Evolutionary conservation across 352 stramenopile species (phyloP), one percentile per base, ranked within the genome.

Genomic region (Phytophthora brassicae): DNA sequence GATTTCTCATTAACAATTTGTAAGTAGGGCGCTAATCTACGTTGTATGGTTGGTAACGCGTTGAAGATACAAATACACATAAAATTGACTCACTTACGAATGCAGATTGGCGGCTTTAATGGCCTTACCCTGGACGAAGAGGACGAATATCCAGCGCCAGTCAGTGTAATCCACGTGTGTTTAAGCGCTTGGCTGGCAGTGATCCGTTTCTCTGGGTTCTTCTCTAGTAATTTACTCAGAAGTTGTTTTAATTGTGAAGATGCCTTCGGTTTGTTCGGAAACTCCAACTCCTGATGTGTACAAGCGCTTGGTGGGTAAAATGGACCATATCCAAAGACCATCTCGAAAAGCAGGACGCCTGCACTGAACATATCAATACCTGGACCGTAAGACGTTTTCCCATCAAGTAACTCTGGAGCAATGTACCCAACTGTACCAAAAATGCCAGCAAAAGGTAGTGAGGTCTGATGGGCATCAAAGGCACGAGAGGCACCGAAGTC

Each of bases 401-500:
- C 75, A n/a, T 86, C 64, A 11, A 91, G 69, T 2, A 91, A 56
- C 38, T 91, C 81, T 0, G 81, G 81, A 5, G 81, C 80, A 35
- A 91, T 89, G 45, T 91, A 91, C 9, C 81, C 81, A 2, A 80
- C 73, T 4, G 81, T 91, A 31, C 81, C 81, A 51, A 89, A 91
- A 23, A 91, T 81, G 0, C 81, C 81, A 1, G 76, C 76, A 49
- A 88, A 91, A 11, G 76, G 77, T 19, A 91, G 48, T 22, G 69
- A 75, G 11, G 61, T 70, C 49, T 89, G 64, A 36, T 77, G 60
- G 29, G 62, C 52, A 36, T 76, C 79, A 52, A 93, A 86, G 14
- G 88, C 84, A 22, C 84, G 74, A 8, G 86, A 89, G n/a, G 83
- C 82, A 17, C 86, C 86, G 71, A 95, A 95, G 59, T 95, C 86